Evolutionary conservation across 2,329 filamentous ascomycete species (phyloP).

Genomic region (Amauroascus verrucosus): DNA sequence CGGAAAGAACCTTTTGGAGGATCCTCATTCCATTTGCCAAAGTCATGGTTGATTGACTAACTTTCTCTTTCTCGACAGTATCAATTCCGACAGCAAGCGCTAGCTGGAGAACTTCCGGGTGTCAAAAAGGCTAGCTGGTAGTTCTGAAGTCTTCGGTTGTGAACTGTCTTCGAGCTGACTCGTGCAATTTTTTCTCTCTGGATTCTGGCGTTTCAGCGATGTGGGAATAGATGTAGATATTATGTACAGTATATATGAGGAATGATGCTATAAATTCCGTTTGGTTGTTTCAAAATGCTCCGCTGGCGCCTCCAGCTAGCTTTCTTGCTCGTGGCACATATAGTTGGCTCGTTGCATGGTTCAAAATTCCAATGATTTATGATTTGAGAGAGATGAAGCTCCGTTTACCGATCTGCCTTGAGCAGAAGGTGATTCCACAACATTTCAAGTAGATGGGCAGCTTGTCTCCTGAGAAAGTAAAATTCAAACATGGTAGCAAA

Average conservation of each 20-base stretch:
- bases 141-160: slow-evolving; percentile 1
- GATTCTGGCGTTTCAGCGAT: slow-evolving; percentile 1
- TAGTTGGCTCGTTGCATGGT: too few relatives aligned
- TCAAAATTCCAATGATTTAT: too few relatives aligned
- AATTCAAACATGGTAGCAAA: too few relatives aligned
- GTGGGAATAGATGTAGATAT: slow-evolving; percentile 3
- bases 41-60: neutral
- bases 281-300: neutral
- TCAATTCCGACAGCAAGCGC: slow-evolving; percentile 82
- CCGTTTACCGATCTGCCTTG: too few relatives aligned
- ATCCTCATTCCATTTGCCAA: neutral
- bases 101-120: slow-evolving; percentile 75
- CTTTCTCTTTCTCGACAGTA: slow-evolving; percentile 49
- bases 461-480: too few relatives aligned
- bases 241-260: slow-evolving; percentile 2
- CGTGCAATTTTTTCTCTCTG: too few relatives aligned
- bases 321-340: too few relatives aligned
- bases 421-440: too few relatives aligned
- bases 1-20: neutral
- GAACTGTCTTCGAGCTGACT: too few relatives aligned
- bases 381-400: too few relatives aligned
- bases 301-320: neutral
- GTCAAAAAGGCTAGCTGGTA: slow-evolving; percentile 98
- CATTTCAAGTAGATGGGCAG: too few relatives aligned
- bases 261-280: neutral